Percentiles rank a stretch among this genome's conserved stretches.
Evolutionary conservation across 768 basidiomycete genomes (phyloP).

Genomic region (Auriscalpium microsporum): DNA sequence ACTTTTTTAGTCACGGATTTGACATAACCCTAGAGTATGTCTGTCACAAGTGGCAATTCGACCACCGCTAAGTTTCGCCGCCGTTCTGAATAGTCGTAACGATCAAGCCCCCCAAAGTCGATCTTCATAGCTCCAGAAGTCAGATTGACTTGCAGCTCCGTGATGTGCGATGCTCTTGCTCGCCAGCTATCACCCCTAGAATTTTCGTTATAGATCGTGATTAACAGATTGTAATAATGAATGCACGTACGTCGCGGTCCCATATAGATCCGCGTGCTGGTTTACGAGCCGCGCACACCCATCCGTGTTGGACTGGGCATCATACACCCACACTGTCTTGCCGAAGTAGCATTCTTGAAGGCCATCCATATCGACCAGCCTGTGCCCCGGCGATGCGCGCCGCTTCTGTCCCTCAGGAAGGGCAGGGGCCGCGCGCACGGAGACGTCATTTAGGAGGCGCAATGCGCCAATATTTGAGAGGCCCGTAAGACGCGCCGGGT

Average conservation of each 20-base stretch:
- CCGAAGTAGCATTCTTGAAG: slow-evolving; percentile 72
- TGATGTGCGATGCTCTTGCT: slow-evolving; percentile 57
- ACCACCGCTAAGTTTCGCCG: slow-evolving; percentile 57
- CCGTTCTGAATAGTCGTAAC: slow-evolving; percentile 61
- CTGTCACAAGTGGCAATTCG: neutral
- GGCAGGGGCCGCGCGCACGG: slow-evolving; percentile 46
- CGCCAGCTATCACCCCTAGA: slow-evolving; percentile 78
- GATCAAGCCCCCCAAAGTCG: slow-evolving; percentile 68
- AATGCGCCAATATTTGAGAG: slow-evolving; percentile 61
- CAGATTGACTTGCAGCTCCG: slow-evolving; percentile 66
- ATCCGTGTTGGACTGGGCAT: slow-evolving; percentile 54
- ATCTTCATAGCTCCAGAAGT: slow-evolving; percentile 53
- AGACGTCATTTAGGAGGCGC: slow-evolving; percentile 65
- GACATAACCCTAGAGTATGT: too few relatives aligned
- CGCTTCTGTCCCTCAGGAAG: slow-evolving; percentile 38
- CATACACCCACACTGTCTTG: slow-evolving; percentile 69
- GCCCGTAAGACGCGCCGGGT: slow-evolving; percentile 31
- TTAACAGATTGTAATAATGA: neutral
- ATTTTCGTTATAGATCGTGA: neutral
- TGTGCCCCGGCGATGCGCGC: slow-evolving; percentile 38
- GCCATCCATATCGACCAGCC: slow-evolving; percentile 51
- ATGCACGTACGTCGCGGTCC: slow-evolving; percentile 63
- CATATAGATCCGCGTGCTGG: slow-evolving; percentile 50
- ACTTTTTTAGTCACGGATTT: too few relatives aligned
- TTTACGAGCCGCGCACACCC: slow-evolving; percentile 61